These are phyloP conservation scores for Aspergillus ochraceoroseus DNA, from an alignment of 2,329 filamentous ascomycete species.

Conservation along the genomic window DNA sequence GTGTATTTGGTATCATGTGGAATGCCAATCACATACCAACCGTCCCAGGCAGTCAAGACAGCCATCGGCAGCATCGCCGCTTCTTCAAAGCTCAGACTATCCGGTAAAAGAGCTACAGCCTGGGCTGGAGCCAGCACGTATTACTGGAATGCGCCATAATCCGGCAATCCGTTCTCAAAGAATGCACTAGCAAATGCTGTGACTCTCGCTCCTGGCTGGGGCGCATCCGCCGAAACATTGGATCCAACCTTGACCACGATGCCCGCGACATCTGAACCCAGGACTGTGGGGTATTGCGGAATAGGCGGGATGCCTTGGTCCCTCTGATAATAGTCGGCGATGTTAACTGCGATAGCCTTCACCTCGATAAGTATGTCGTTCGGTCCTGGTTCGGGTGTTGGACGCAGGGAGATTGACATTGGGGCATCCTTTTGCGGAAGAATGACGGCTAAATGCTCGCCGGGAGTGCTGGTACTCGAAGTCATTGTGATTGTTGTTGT, in stretches of 20 bases:
- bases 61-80: constrained; percentile 28
- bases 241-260: constrained; percentile 29
- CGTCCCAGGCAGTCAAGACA: constrained; percentile 17
- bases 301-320: constrained; percentile 22
- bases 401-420: constrained; percentile 13
- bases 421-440: constrained; percentile 13
- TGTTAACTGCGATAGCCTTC: constrained; percentile 42
- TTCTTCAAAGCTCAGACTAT: constrained; percentile 25
- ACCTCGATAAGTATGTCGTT: constrained; percentile 42
- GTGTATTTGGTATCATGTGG: constrained; percentile 21
- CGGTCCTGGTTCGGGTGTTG: constrained; percentile 32
- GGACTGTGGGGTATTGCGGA: constrained; percentile 23
- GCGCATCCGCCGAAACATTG: constrained; percentile 17
- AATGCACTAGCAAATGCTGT: constrained; percentile 29
- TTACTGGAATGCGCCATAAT: constrained; percentile 30
- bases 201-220: constrained; percentile 29
- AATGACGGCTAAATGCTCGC: constrained; percentile 18
- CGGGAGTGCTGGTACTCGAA: neutral
- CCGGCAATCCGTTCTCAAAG: constrained; percentile 22
- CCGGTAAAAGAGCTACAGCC: constrained; percentile 29
- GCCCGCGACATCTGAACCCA: constrained; percentile 33
- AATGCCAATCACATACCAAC: constrained; percentile 26
- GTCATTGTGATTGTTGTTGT: too few species aligned
- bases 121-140: constrained; percentile 30
- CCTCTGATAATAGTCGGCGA: constrained; percentile 34